Evolutionary conservation across 306 rosid species (phyloP).

Genomic region (Trifolium pratense): DNA sequence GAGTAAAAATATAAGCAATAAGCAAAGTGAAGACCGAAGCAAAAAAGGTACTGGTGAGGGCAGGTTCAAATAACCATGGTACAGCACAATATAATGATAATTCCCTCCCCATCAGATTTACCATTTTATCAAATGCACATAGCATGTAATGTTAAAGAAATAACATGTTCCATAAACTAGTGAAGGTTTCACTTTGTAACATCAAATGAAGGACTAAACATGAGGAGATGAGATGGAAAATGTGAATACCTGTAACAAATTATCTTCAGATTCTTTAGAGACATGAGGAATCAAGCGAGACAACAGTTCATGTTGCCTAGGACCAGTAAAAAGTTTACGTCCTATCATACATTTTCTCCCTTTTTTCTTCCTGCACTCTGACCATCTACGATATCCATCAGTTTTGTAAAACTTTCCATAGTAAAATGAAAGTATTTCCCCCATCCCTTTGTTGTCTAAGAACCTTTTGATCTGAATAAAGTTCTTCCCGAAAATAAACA

Average conservation of each 20-base stretch:
- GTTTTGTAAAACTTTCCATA: constrained; percentile 78
- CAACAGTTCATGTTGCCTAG: constrained; percentile 67
- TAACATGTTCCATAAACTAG: neutral
- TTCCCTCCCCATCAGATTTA: neutral
- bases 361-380: constrained; percentile 57
- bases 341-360: constrained; percentile 56
- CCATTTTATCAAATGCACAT: neutral
- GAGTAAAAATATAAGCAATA: neutral
- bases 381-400: constrained; percentile 67
- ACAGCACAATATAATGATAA: neutral
- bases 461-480: neutral
- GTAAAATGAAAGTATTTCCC: constrained; percentile 72
- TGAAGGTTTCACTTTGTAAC: neutral
- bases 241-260: constrained; percentile 65
- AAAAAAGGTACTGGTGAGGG: neutral
- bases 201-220: neutral
- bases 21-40: neutral
- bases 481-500: constrained; percentile 5
- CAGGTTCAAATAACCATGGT: neutral
- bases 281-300: constrained; percentile 68
- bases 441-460: constrained; percentile 51
- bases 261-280: constrained; percentile 54
- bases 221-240: neutral
- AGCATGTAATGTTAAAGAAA: neutral
- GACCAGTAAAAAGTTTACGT: constrained; percentile 40